Evolutionary conservation across 768 basidiomycete species (phyloP), one percentile per base, ranked within the genome.

Genomic region (Megacollybia marginata): DNA sequence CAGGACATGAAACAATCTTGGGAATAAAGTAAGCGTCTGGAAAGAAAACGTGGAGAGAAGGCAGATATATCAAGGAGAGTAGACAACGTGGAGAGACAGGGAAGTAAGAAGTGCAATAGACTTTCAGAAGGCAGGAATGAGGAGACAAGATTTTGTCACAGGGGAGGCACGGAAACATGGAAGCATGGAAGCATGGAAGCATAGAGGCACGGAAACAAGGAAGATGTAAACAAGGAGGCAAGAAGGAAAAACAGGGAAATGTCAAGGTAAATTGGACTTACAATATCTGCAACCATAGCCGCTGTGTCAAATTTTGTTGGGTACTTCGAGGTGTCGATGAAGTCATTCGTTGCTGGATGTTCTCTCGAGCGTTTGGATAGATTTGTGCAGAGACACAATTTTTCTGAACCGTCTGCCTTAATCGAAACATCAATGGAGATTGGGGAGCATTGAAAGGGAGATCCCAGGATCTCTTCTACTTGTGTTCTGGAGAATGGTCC

Each of bases 1-100:
- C 43, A 1, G 63, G 57, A 4, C 59, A 57, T 2, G 20, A 34
- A n/a, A n/a, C n/a, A n/a, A n/a, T n/a, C n/a, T n/a, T n/a, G n/a
- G n/a, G n/a, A n/a, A n/a, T n/a, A n/a, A n/a, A n/a, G n/a, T n/a
- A n/a, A n/a, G n/a, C n/a, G n/a, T n/a, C n/a, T n/a, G n/a, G n/a
- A n/a, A n/a, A n/a, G n/a, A n/a, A n/a, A n/a, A n/a, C n/a, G n/a
- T n/a, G n/a, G n/a, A n/a, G n/a, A n/a, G n/a, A n/a, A n/a, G n/a
- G n/a, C n/a, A n/a, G n/a, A n/a, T n/a, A 9, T 11, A 31, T 7
- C 15, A 38, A 28, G 44, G 8, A 36, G 10, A 36, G 10, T 36
- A 10, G 16, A 36, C 35, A 10, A 36, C 10, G 10, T 16, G 16
- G 10, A 10, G 35, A 36, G 35, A 44, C 12, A 19, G 19, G 43